Conservation (phyloP, 805 yeast genomes). For the Wickerhamomyces rabaulensis region DNA sequence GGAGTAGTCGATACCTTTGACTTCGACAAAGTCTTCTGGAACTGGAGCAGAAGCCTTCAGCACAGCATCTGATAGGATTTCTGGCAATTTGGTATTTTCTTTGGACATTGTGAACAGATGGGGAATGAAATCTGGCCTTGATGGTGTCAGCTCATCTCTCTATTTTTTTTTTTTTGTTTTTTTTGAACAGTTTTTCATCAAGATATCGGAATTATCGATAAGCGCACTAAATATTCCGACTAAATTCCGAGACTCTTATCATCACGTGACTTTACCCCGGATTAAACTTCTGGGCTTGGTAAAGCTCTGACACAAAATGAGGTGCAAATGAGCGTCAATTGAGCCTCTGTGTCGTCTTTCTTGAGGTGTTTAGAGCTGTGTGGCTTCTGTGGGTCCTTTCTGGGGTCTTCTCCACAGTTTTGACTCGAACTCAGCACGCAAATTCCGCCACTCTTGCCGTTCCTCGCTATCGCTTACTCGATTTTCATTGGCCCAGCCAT, state of each 20-base stretch:
- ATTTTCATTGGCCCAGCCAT: background rate
- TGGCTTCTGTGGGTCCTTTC: too few relatives aligned
- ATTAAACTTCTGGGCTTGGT: too few relatives aligned
- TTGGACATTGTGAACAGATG: constrained; percentile 28
- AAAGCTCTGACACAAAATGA: background rate
- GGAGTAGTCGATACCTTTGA: constrained; percentile 87
- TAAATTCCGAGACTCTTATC: background rate
- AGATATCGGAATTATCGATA: background rate
- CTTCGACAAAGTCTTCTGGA: constrained; percentile 72
- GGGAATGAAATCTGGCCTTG: background rate
- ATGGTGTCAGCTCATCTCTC: background rate
- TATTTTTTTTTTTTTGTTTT: background rate
- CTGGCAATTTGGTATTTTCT: constrained; percentile 47
- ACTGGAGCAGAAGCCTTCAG: constrained; percentile 81
- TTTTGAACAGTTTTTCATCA: background rate
- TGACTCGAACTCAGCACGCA: background rate
- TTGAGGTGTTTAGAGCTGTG: too few relatives aligned
- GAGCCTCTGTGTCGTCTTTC: too few relatives aligned
- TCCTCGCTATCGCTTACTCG: background rate
- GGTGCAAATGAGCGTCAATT: too few relatives aligned
- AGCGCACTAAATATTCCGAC: background rate
- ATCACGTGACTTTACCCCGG: background rate
- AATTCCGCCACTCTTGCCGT: background rate
- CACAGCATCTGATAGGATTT: constrained; percentile 85
- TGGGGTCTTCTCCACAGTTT: background rate